phyloP scores from a whole-genome alignment of 2,329 filamentous ascomycete species.

The Penicillium sp. region DNA sequence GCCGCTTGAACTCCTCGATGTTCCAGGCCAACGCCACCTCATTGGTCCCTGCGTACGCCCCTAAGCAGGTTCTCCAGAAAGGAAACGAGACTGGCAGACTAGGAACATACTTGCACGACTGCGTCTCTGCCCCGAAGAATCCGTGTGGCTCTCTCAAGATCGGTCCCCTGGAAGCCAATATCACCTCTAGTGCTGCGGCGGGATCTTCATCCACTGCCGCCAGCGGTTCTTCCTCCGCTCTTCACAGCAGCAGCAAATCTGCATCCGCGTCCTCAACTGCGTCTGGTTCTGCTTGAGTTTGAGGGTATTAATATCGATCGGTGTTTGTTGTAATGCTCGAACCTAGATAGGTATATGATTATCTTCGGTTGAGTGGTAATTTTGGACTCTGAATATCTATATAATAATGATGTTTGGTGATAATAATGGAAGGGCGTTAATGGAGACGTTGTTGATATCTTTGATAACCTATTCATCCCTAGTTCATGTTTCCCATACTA shows the following conservation, averaged over 20 bases:
- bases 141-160: constrained; percentile 29
- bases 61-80: constrained; percentile 24
- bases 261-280: not conserved
- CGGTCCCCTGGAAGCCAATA: constrained; percentile 28
- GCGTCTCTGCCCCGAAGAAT: constrained; percentile 25
- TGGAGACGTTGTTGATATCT: no score
- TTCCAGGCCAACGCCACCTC: constrained; percentile 21
- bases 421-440: no score
- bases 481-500: no score
- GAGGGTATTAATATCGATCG: not conserved
- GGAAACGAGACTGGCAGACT: constrained; percentile 28
- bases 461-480: no score
- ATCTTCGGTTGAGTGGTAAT: no score
- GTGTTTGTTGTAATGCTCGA: no score
- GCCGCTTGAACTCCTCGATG: constrained; percentile 10
- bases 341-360: no score
- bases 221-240: not conserved
- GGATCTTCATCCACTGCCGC: constrained; percentile 2
- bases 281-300: not conserved
- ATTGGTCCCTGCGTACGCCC: constrained; percentile 28
- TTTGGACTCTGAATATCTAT: no score
- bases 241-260: not conserved
- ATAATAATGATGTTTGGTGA: no score
- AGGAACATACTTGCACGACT: constrained; percentile 27
- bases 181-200: constrained; percentile 11